These are phyloP conservation scores for Astrocystis sublimbata DNA, from an alignment of 495 filamentous ascomycete genomes.

Conservation along the genomic window DNA sequence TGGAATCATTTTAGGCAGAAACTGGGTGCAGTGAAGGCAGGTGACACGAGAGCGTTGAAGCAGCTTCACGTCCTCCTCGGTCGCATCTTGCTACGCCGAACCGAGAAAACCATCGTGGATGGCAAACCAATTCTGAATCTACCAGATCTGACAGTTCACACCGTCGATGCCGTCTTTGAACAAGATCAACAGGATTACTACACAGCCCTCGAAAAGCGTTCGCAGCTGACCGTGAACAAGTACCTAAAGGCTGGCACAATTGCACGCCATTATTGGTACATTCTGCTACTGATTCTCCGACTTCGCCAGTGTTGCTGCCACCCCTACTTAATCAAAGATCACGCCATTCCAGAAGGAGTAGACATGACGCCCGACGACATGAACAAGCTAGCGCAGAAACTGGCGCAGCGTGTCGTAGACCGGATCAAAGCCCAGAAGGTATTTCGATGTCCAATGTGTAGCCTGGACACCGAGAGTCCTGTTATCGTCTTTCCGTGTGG, in stretches of 20 bases:
- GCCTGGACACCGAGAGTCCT: constrained; percentile 73
- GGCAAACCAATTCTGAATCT: constrained; percentile 79
- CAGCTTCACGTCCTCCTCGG: constrained; percentile 80
- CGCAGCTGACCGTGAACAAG: constrained; percentile 72
- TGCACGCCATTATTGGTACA: constrained; percentile 77
- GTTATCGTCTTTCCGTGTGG: constrained; percentile 84
- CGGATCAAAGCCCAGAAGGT: constrained; percentile 63
- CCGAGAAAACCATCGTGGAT: constrained; percentile 80
- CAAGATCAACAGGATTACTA: constrained; percentile 75
- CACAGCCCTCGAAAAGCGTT: constrained; percentile 64
- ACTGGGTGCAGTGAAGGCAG: constrained; percentile 35
- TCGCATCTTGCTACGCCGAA: constrained; percentile 82
- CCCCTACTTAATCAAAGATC: constrained; percentile 83
- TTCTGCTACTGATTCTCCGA: constrained; percentile 82
- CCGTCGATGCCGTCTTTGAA: constrained; percentile 69
- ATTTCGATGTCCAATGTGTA: constrained; percentile 77
- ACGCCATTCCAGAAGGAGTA: constrained; percentile 55
- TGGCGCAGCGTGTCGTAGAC: constrained; percentile 61
- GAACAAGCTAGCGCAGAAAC: constrained; percentile 62
- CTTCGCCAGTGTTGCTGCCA: constrained; percentile 93
- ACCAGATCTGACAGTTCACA: constrained; percentile 66
- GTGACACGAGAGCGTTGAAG: constrained; percentile 53
- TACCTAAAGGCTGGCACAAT: constrained; percentile 72
- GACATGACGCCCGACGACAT: constrained; percentile 56
- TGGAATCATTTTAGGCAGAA: constrained; percentile 56